Evolutionary conservation across 306 rosid species (phyloP).

Genomic region (Inga oerstediana): DNA sequence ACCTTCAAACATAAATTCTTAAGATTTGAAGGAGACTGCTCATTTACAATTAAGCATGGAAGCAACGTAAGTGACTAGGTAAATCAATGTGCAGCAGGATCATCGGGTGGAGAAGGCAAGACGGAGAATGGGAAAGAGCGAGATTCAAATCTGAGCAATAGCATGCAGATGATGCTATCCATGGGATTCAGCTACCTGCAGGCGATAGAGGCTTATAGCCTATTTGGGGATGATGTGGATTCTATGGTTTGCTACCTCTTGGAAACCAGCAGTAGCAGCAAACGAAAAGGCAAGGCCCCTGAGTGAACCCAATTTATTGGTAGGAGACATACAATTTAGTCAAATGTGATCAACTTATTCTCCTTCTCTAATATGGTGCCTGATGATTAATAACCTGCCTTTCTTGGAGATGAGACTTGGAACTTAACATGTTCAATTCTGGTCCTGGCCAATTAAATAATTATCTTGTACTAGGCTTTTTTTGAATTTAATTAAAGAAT

Average conservation of each 20-base stretch:
- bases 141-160: conserved; percentile 57
- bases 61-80: conserved; percentile 6
- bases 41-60: neutral
- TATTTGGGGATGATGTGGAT: conserved; percentile 95
- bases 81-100: conserved; percentile 42
- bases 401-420: neutral
- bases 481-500: neutral
- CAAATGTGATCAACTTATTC: neutral
- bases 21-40: too few relatives aligned
- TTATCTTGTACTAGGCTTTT: neutral
- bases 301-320: conserved; percentile 41
- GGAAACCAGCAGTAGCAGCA: conserved; percentile 79
- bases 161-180: conserved; percentile 67
- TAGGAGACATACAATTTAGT: neutral
- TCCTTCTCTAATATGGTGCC: neutral
- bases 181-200: conserved; percentile 95
- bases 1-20: neutral
- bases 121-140: conserved; percentile 46
- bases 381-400: neutral
- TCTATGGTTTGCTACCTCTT: conserved; percentile 86
- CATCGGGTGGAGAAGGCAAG: conserved; percentile 62
- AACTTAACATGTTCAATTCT: neutral
- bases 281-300: conserved; percentile 94
- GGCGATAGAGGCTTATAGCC: conserved; percentile 86
- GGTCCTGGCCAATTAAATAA: conserved; percentile 20